Evolutionary conservation across 1,284 basidiomycete species (phyloP).

Genomic region (Butyriboletus appendiculatus): DNA sequence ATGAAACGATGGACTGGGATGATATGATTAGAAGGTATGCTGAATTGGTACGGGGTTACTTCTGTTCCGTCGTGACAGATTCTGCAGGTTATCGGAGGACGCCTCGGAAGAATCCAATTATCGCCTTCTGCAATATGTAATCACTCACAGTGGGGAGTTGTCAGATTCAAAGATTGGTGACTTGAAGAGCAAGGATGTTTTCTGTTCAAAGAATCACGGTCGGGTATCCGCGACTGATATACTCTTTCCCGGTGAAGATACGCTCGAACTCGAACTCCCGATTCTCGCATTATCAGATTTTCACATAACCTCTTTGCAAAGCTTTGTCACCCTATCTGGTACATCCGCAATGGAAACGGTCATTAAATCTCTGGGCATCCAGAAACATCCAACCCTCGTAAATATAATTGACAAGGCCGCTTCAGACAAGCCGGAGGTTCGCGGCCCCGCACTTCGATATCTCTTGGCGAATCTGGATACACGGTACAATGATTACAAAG

Average conservation of each 20-base stretch:
- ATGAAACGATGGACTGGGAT: constrained; percentile 8
- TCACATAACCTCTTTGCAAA: not conserved
- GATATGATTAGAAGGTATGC: constrained; percentile 13
- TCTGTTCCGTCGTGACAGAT: not conserved
- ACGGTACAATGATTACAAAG: constrained; percentile 20
- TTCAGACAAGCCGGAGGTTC: constrained; percentile 3
- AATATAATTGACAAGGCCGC: constrained; percentile 23
- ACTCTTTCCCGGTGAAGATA: constrained; percentile 12
- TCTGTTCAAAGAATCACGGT: constrained; percentile 11
- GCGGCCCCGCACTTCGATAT: constrained; percentile 14
- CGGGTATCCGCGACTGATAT: constrained; percentile 8
- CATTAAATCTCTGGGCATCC: constrained; percentile 14
- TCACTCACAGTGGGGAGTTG: not conserved
- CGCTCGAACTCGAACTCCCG: constrained; percentile 20
- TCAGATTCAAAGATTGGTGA: not conserved
- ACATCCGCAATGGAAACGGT: constrained; percentile 1
- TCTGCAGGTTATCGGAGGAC: constrained; percentile 5
- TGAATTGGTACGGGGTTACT: not conserved
- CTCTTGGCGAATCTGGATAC: constrained; percentile 21
- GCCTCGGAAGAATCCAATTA: constrained; percentile 17
- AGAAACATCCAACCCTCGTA: constrained; percentile 12
- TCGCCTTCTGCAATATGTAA: constrained; percentile 6
- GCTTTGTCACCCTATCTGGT: not conserved
- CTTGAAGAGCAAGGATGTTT: constrained; percentile 8
- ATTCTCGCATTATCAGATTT: constrained; percentile 13